phyloP scores from a whole-genome alignment of 371 early-diverging fungal species.

The Conidiobolus incongruus region DNA sequence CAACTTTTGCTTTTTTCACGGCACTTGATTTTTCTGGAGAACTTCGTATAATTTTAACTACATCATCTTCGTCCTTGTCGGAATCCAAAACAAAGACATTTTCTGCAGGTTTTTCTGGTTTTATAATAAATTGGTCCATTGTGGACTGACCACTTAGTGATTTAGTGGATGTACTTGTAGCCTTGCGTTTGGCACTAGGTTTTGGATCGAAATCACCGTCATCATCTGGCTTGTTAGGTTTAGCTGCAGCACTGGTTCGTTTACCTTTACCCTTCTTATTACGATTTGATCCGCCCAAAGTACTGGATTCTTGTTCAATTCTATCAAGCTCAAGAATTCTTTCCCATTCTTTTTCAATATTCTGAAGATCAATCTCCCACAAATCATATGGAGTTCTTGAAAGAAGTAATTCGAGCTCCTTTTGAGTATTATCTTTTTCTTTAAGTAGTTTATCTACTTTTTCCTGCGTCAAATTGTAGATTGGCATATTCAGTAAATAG shows the following conservation, averaged over 20 bases:
- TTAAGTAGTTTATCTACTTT: constrained; percentile 62
- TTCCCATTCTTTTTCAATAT: constrained; percentile 6
- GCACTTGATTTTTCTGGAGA: background rate
- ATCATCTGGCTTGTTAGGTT: too few relatives aligned
- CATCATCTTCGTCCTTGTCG: background rate
- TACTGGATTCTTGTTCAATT: background rate
- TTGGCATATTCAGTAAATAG: constrained; percentile 87
- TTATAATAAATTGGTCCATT: background rate
- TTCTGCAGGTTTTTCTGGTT: background rate
- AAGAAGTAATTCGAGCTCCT: constrained; percentile 44
- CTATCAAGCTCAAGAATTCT: background rate
- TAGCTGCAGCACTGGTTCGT: background rate
- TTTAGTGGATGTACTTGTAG: background rate
- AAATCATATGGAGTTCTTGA: constrained; percentile 51
- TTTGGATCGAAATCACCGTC: background rate
- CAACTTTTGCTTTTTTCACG: background rate
- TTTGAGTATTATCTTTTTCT: constrained; percentile 41
- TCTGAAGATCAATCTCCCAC: constrained; percentile 83
- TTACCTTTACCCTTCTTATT: background rate
- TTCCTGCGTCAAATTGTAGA: constrained; percentile 81
- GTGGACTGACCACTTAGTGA: background rate
- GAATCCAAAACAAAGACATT: too few relatives aligned
- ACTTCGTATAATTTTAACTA: background rate
- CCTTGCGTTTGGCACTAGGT: background rate
- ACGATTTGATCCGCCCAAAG: background rate